Conservation (phyloP, 2,329 filamentous ascomycete genomes). For the Fusarium temperatum region DNA sequence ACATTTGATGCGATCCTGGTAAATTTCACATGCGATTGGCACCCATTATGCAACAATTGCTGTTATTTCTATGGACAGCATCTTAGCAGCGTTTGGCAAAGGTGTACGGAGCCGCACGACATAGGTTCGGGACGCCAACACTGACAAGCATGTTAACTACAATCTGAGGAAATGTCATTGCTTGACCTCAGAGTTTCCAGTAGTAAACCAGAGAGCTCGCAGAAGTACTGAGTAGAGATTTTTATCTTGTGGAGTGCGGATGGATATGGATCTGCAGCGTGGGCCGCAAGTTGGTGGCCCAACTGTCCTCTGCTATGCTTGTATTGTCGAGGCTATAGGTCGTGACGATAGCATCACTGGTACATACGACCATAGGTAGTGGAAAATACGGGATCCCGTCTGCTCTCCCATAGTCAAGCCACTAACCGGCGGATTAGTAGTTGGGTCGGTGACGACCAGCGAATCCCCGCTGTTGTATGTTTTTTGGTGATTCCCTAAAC, state of each 20-base stretch:
- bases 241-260: no score
- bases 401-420: conserved; percentile 22
- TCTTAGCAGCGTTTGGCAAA: not conserved
- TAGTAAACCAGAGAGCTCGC: no score
- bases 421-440: conserved; percentile 21
- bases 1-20: not conserved
- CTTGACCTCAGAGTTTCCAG: not conserved
- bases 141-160: no score
- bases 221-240: not conserved
- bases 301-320: no score
- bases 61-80: not conserved
- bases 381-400: conserved; percentile 23
- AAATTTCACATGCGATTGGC: not conserved
- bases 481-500: not conserved
- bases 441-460: conserved; percentile 22
- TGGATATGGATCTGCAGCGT: not conserved
- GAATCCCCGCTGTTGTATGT: conserved; percentile 23
- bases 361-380: conserved; percentile 18
- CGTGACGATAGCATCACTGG: rapidly evolving
- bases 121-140: not conserved
- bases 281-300: not conserved
- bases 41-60: not conserved
- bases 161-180: not conserved
- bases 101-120: not conserved
- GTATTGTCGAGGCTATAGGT: rapidly evolving